These are phyloP conservation scores for Nyctanthes arbortristis DNA, from an alignment of 257 asterid genomes.

Conservation along the genomic window DNA sequence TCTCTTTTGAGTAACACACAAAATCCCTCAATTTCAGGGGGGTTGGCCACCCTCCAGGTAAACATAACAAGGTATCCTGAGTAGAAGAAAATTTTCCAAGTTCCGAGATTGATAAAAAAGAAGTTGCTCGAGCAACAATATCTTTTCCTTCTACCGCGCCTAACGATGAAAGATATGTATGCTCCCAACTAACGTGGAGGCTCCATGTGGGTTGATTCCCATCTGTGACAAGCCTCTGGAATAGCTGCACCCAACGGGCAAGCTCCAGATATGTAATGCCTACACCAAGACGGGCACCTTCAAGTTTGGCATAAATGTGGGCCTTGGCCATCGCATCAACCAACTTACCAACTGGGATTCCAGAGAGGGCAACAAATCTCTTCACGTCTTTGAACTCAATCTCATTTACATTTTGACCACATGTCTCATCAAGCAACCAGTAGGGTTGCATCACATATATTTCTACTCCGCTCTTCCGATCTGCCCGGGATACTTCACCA, in stretches of 20 bases:
- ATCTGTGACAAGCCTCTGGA: slow-evolving; percentile 63
- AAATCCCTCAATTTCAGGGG: slow-evolving; percentile 75
- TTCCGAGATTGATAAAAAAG: slow-evolving; percentile 44
- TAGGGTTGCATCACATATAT: slow-evolving; percentile 70
- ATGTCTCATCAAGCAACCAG: slow-evolving; percentile 51
- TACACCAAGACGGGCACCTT: slow-evolving; percentile 59
- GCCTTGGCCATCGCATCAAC: slow-evolving; percentile 84
- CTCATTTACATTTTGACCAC: slow-evolving; percentile 33
- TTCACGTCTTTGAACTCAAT: slow-evolving; percentile 70
- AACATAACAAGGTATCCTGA: slow-evolving; percentile 49
- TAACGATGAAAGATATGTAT: slow-evolving; percentile 81
- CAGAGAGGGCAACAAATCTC: slow-evolving; percentile 71
- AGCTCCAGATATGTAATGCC: slow-evolving; percentile 85
- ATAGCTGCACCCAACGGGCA: slow-evolving; percentile 89
- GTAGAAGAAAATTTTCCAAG: slow-evolving; percentile 39
- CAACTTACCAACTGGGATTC: slow-evolving; percentile 70
- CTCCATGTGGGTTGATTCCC: slow-evolving; percentile 86
- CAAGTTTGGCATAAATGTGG: slow-evolving; percentile 70
- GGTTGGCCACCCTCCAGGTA: slow-evolving; percentile 94
- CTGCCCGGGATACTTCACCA: slow-evolving; percentile 98
- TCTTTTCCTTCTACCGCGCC: slow-evolving; percentile 69
- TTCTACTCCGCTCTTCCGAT: slow-evolving; percentile 97
- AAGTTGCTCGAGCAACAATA: slow-evolving; percentile 54
- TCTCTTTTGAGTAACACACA: slow-evolving; percentile 57
- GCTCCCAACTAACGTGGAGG: slow-evolving; percentile 86